Base-by-base conservation (phyloP, 225 moss, liverwort and hornwort genomes). In the Pseudoscleropodium purum region DNA sequence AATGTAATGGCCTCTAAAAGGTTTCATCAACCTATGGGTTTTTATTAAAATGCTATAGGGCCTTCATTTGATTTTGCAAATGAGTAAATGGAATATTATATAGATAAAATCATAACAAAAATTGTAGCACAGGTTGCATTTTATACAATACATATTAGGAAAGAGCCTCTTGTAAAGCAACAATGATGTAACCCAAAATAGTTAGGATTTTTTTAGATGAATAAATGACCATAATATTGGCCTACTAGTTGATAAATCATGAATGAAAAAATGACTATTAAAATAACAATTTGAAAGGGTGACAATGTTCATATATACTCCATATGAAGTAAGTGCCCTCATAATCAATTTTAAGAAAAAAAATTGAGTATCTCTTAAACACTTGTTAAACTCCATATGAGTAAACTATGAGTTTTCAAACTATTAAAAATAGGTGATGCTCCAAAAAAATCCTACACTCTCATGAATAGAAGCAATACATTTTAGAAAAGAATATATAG, bases 91-190 rank as follows among this genome's bases (percentile, higher is more conserved):
- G 19, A 19, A 31, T 31, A 13, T 31, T 51, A 1, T 51, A 33
- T 13, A 51, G 6, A 12, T 51, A 21, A 34, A 33, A 33, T 8
- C 0, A 21, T 47, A 34, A 21, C 13, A 51, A 34, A 20, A 51
- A 10, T 33, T 0, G 2, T 76, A 4, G 21, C 0, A 51, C 0
- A 0, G 0, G 33, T 33, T 51, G 4, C 8, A 20, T 20, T 20
- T 76, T 0, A 76, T 13, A 51, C 5, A 51, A 51, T 49, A 20
- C 20, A 13, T 30, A 51, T 76, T 34, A 34, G 2, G 2, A 76
- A 51, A 51, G 5, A 51, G 5, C 7, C 0, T 75, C 4, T 31
- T 49, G 7, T 2, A 20, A 13, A 33, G 12, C 49, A 49, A 49
- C 0, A 2, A 1, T 33, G 13, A 49, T 75, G 18, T 20, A 2